Evolutionary conservation across 1,139 yeast genomes (phyloP), one percentile per base, ranked within the genome.

Genomic region (Geotrichum bryndzae): DNA sequence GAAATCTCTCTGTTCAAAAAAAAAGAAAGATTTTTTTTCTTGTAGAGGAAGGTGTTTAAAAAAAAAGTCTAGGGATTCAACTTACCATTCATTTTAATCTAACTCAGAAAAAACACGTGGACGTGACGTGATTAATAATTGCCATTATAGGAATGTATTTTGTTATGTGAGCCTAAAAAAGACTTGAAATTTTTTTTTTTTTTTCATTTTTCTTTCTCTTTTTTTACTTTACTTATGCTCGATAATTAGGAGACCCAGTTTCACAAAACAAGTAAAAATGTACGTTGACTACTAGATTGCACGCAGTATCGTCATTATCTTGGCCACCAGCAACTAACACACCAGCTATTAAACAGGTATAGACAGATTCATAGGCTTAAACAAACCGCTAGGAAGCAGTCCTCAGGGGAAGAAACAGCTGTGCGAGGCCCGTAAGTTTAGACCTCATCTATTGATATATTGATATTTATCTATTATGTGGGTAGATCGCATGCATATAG

Each of bases 371-470:
- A 48, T 2, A 48, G 62, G 15, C 48, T 59, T 11, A 59, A 59
- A 53, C 33, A 59, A 33, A 45, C 58, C 25, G 51, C 50, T 5
- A 35, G n/a, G 10, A 35, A 35, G 33, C 29, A 54, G 33, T 33
- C 23, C 15, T 55, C 54, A 23, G 61, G 51, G 15, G 48, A 54
- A 15, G 38, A 55, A 18, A 48, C 53, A 27, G 57, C 27, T 35
- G 58, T 73, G 8, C 65, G 70, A 23, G 76, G 76, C 48, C 76
- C 76, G 61, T 67, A 63, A 64, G 70, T 65, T 18, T 11, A 31
- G 2, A 46, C 51, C n/a, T 25, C 46, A 22, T 31, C 29, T 45
- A 10, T 6, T 45, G n/a, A 35, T 35, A 15, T 35, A 35, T 2
- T 15, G 13, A 45, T 10, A 13, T 8, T 22, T 45, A 13, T 6